Evolutionary conservation across 2,329 filamentous ascomycete species (phyloP).

Genomic region (Dothideomycetes sp.): DNA sequence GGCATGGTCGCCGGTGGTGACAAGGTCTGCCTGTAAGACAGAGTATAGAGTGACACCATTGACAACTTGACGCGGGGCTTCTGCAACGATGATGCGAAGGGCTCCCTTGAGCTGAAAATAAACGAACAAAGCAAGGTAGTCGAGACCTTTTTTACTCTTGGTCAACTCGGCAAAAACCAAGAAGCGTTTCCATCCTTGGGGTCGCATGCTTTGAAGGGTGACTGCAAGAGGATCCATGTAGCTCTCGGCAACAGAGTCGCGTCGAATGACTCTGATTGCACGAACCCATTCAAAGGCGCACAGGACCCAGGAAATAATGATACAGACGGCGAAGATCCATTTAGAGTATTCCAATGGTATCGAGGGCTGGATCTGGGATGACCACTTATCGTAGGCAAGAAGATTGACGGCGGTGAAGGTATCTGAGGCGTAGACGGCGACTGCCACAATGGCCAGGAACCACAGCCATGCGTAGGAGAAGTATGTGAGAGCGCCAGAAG

Average conservation of each 20-base stretch:
- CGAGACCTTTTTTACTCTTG: conserved; percentile 79
- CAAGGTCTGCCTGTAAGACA: conserved; percentile 64
- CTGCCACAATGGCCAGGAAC: conserved; percentile 64
- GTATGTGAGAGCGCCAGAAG: conserved; percentile 62
- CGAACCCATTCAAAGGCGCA: conserved; percentile 69
- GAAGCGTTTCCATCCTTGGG: conserved; percentile 78
- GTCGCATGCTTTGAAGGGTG: conserved; percentile 70
- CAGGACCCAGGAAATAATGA: conserved; percentile 80
- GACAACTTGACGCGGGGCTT: conserved; percentile 82
- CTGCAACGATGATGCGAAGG: conserved; percentile 79
- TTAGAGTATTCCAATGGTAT: conserved; percentile 71
- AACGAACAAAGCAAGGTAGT: conserved; percentile 83
- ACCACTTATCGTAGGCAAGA: conserved; percentile 81
- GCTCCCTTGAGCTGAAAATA: conserved; percentile 80
- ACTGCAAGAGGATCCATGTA: conserved; percentile 84
- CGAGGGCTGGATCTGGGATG: conserved; percentile 66
- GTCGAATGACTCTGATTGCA: conserved; percentile 68
- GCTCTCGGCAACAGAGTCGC: conserved; percentile 79
- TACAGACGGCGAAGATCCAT: conserved; percentile 91
- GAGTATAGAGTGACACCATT: conserved; percentile 84
- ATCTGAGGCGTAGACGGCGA: conserved; percentile 81
- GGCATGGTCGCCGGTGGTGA: conserved; percentile 46
- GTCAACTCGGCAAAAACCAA: conserved; percentile 87
- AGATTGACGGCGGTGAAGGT: conserved; percentile 89
- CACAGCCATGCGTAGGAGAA: conserved; percentile 80